phyloP scores from a whole-genome alignment of 352 stramenopile genomes.

The Pythium insidiosum region DNA sequence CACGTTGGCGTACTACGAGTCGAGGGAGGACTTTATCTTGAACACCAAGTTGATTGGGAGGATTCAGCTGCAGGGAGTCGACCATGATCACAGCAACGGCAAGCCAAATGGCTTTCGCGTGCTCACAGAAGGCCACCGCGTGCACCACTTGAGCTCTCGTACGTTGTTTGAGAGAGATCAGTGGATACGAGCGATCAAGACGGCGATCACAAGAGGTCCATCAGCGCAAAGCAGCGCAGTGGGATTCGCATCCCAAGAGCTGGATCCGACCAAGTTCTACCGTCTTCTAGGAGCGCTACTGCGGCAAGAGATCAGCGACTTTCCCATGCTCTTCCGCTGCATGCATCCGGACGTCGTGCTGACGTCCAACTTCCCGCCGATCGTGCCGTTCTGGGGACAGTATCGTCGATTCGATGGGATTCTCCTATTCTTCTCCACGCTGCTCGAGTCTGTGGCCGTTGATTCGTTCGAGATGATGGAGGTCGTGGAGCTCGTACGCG shows the following conservation, averaged over 20 bases:
- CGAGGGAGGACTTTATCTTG: constrained; percentile 74
- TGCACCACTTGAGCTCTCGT: constrained; percentile 63
- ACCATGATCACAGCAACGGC: constrained; percentile 42
- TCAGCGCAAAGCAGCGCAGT: constrained; percentile 12
- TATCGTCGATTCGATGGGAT: constrained; percentile 78
- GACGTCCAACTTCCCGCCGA: constrained; percentile 80
- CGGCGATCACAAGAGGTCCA: constrained; percentile 39
- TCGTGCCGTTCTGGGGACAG: constrained; percentile 81
- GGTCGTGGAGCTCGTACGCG: constrained; percentile 66
- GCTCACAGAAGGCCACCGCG: constrained; percentile 53
- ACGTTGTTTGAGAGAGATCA: constrained; percentile 78
- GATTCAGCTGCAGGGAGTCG: constrained; percentile 54
- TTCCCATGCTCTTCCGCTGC: constrained; percentile 66
- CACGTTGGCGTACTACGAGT: constrained; percentile 72
- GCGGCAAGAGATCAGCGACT: constrained; percentile 62
- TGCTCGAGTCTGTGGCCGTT: constrained; percentile 66
- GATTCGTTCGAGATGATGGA: constrained; percentile 66
- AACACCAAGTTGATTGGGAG: constrained; percentile 72
- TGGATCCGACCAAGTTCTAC: constrained; percentile 71
- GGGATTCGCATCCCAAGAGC: constrained; percentile 62
- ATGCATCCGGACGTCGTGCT: constrained; percentile 73
- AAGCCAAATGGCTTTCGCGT: constrained; percentile 68
- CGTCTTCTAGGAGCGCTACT: constrained; percentile 53
- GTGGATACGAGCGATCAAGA: constrained; percentile 72
- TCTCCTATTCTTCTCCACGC: constrained; percentile 73